Percentiles rank a stretch among this genome's conserved stretches.
These are phyloP conservation scores for Osmanthus fragrans DNA, from an alignment of 257 asterid species.

Conservation along the genomic window DNA sequence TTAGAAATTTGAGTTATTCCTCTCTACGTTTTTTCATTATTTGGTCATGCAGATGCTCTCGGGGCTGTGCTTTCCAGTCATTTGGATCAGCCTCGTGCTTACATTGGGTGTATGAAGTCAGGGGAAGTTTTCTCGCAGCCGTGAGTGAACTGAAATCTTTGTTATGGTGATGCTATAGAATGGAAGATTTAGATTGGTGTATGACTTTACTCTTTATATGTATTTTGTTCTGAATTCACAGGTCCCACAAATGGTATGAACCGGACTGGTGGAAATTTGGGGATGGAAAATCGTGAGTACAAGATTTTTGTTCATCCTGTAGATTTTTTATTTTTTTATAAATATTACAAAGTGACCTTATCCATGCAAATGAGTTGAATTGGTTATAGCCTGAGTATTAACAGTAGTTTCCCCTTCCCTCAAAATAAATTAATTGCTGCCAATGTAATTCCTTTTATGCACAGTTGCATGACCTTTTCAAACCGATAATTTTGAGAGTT, in stretches of 20 bases:
- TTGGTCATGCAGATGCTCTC: conserved; percentile 62
- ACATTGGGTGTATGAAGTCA: conserved; percentile 95
- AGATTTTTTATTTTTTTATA: background rate
- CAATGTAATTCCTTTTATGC: background rate
- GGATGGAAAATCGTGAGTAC: conserved; percentile 87
- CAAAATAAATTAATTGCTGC: background rate
- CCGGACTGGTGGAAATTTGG: conserved; percentile 99
- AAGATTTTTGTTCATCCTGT: background rate
- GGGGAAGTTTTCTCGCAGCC: conserved; percentile 84
- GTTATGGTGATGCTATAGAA: conserved; percentile 9
- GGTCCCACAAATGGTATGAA: conserved; percentile 87
- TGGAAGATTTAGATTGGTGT: conserved; percentile 14
- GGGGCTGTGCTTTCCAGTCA: conserved; percentile 71
- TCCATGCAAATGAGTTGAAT: background rate
- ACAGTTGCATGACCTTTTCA: background rate
- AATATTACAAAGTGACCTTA: conserved; percentile 14
- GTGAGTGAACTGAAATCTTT: conserved; percentile 50
- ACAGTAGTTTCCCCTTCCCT: background rate
- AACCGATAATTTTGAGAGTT: background rate
- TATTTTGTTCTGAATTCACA: conserved; percentile 31
- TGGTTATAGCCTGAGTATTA: background rate
- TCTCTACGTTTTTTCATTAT: conserved; percentile 11
- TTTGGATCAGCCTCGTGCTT: conserved; percentile 72
- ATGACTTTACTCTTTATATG: conserved; percentile 1
- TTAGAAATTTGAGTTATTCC: conserved; percentile 16